Conservation (phyloP, 2,329 filamentous ascomycete genomes). For the Xylariaceae sp. region DNA sequence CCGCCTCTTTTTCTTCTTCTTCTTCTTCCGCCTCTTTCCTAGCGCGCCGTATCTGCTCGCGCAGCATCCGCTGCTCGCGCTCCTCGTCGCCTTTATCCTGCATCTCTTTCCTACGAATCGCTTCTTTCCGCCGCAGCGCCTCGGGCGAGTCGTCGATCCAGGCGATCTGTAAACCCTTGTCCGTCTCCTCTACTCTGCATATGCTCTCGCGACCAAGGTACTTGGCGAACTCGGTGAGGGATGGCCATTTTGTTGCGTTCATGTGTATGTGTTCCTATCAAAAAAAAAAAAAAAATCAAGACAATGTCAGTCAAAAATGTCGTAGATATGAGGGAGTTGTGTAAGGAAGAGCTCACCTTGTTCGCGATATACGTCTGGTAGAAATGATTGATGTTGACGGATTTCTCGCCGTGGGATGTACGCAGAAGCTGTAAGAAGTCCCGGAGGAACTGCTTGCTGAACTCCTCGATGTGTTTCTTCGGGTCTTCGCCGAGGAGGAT, state of each 20-base stretch:
- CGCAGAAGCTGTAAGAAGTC: constrained; percentile 74
- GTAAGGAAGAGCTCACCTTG: constrained; percentile 37
- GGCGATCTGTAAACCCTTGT: constrained; percentile 76
- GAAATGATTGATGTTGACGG: constrained; percentile 83
- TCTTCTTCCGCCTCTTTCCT: constrained; percentile 45
- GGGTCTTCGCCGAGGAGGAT: constrained; percentile 81
- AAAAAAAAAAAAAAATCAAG: too few species aligned
- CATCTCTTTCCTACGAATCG: constrained; percentile 74
- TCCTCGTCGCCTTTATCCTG: constrained; percentile 90
- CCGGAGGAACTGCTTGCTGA: constrained; percentile 70
- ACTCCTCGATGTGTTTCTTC: constrained; percentile 77
- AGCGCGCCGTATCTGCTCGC: constrained; percentile 77
- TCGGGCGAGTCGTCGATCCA: constrained; percentile 94
- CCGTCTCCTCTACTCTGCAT: constrained; percentile 82
- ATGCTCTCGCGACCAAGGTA: constrained; percentile 79
- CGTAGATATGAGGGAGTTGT: not conserved
- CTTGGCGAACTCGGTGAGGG: constrained; percentile 85
- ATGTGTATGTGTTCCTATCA: constrained; percentile 80
- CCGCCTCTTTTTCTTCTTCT: constrained; percentile 37
- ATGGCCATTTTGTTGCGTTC: constrained; percentile 87
- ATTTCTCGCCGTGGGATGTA: constrained; percentile 86
- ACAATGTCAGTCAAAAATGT: too few species aligned
- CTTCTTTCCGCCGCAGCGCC: constrained; percentile 72
- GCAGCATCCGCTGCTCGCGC: constrained; percentile 74
- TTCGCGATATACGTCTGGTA: constrained; percentile 91